Evolutionary conservation across 1,139 yeast species (phyloP).

Genomic region (Suzukiozyma palmioleophila): DNA sequence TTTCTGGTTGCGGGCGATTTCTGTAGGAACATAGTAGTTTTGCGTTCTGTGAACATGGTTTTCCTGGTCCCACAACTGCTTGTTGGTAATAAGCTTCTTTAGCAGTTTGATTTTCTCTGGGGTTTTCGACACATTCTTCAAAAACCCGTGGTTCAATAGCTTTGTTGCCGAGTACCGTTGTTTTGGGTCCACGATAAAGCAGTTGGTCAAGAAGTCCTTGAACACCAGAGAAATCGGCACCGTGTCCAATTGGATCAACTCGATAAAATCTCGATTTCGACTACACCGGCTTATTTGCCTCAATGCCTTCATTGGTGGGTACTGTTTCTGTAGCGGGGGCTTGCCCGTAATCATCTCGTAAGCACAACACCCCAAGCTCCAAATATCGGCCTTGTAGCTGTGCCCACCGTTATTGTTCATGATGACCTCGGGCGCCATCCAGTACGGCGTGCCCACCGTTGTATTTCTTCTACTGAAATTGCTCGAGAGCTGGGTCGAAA

Average conservation of each 20-base stretch:
- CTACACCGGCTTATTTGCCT: slow-evolving; percentile 40
- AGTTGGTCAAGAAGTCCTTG: slow-evolving; percentile 59
- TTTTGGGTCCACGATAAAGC: slow-evolving; percentile 61
- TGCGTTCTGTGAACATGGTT: slow-evolving; percentile 30
- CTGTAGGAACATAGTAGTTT: slow-evolving; percentile 39
- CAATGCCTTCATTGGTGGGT: slow-evolving; percentile 76
- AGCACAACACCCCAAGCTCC: slow-evolving; percentile 94
- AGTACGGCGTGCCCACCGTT: slow-evolving; percentile 96
- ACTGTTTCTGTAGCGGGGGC: slow-evolving; percentile 72
- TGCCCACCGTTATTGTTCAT: slow-evolving; percentile 74
- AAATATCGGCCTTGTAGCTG: slow-evolving; percentile 83
- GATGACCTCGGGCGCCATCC: slow-evolving; percentile 99
- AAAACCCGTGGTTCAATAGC: slow-evolving; percentile 58
- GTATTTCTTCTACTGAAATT: slow-evolving; percentile 77
- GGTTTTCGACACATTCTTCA: slow-evolving; percentile 22
- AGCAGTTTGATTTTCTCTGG: slow-evolving; percentile 16
- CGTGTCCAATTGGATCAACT: slow-evolving; percentile 25
- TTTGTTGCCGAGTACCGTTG: slow-evolving; percentile 54
- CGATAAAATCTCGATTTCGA: slow-evolving; percentile 28
- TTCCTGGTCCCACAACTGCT: slow-evolving; percentile 41
- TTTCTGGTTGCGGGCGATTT: slow-evolving; percentile 29
- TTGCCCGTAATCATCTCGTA: slow-evolving; percentile 78
- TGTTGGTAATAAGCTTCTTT: slow-evolving; percentile 33
- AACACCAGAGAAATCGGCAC: slow-evolving; percentile 21
- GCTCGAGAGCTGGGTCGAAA: slow-evolving; percentile 80